Evolutionary conservation across 306 rosid genomes (phyloP).

Genomic region (Mimosa bimucronata): DNA sequence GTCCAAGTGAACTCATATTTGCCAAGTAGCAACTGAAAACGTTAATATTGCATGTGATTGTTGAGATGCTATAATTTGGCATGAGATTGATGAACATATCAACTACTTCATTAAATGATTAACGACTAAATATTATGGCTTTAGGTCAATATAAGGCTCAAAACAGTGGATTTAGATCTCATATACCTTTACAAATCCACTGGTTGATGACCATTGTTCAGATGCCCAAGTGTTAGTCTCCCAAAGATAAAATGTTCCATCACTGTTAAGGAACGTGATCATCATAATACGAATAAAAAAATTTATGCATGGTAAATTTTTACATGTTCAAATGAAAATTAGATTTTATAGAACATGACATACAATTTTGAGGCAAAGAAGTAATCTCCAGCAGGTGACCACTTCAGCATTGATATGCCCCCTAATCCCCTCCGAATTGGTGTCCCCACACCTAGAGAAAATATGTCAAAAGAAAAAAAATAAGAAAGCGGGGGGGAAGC

Average conservation of each 20-base stretch:
- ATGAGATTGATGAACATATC: too few relatives aligned
- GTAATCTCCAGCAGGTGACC: conserved; percentile 98
- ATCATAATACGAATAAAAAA: conserved; percentile 35
- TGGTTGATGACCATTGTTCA: conserved; percentile 88
- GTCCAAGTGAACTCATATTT: too few relatives aligned
- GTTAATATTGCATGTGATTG: too few relatives aligned
- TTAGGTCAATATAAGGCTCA: conserved; percentile 11
- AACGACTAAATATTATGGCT: conserved; percentile 9
- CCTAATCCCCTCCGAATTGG: conserved; percentile 95
- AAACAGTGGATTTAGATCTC: conserved; percentile 30
- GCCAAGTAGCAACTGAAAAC: too few relatives aligned
- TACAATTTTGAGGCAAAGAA: conserved; percentile 93
- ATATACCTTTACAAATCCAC: conserved; percentile 86
- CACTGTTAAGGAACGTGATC: conserved; percentile 53
- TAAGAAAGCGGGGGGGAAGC: conserved; percentile 8
- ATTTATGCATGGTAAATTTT: conserved; percentile 24
- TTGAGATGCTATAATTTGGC: too few relatives aligned
- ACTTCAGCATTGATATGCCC: conserved; percentile 86
- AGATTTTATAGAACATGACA: conserved; percentile 16
- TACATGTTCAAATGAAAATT: conserved; percentile 8
- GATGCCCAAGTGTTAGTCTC: conserved; percentile 97
- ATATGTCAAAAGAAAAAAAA: conserved; percentile 20
- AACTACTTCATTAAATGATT: background rate
- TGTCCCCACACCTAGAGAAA: conserved; percentile 72
- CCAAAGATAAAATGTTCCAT: conserved; percentile 97